phyloP scores from a whole-genome alignment of 257 asterid genomes.

The Dorcoceras hygrometricum region DNA sequence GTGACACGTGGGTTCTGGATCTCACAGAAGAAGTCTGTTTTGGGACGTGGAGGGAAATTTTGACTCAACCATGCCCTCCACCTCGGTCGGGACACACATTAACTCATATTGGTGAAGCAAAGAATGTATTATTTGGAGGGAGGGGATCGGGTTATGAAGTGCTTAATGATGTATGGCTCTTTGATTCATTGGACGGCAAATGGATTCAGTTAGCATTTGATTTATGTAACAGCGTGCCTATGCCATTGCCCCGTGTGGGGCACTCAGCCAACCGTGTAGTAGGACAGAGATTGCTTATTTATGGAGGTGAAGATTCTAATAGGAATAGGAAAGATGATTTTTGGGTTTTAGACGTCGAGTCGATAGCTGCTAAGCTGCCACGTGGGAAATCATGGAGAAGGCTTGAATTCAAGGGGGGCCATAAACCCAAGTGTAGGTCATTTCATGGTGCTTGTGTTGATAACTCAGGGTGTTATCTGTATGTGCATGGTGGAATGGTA shows the following conservation, averaged over 20 bases:
- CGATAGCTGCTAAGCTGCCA: conserved; percentile 33
- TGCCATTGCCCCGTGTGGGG: conserved; percentile 76
- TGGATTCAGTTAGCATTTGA: conserved; percentile 66
- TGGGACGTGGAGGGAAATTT: conserved; percentile 68
- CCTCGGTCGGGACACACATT: conserved; percentile 88
- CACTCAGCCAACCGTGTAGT: conserved; percentile 79
- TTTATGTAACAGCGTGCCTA: conserved; percentile 44
- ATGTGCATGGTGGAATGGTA: conserved; percentile 88
- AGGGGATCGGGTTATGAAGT: conserved; percentile 74
- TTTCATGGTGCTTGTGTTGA: conserved; percentile 88
- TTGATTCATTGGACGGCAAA: conserved; percentile 46
- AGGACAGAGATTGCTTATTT: conserved; percentile 69
- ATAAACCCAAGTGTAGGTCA: conserved; percentile 60
- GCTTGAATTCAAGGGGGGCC: conserved; percentile 48
- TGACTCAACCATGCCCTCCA: conserved; percentile 54
- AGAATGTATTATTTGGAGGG: conserved; percentile 74
- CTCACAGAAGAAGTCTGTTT: conserved; percentile 52
- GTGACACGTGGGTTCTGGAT: conserved; percentile 73
- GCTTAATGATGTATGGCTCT: conserved; percentile 71
- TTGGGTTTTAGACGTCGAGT: conserved; percentile 72
- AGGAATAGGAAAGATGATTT: conserved; percentile 73
- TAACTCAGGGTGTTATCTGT: conserved; percentile 63
- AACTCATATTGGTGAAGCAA: conserved; percentile 53
- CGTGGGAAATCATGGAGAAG: conserved; percentile 59
- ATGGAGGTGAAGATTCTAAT: conserved; percentile 84